Percentiles rank a stretch among this genome's conserved stretches.
Evolutionary conservation across 139 green algal genomes (phyloP).

Genomic region (Chlorella sorokiniana): DNA sequence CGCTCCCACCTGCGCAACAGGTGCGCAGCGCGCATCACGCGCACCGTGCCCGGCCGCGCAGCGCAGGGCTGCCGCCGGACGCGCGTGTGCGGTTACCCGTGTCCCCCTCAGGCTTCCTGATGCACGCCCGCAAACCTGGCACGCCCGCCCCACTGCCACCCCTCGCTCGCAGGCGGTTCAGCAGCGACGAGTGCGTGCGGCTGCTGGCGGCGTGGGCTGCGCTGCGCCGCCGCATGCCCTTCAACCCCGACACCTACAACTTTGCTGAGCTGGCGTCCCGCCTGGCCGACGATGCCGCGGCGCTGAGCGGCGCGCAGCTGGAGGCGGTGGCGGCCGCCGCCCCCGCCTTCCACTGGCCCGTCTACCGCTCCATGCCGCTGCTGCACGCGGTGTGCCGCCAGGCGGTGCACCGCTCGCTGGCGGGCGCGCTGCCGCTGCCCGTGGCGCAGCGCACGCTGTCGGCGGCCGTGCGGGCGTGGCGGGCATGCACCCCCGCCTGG

Average conservation of each 20-base stretch:
- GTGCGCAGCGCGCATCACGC: too few species aligned
- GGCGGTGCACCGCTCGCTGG: slow-evolving; percentile 2
- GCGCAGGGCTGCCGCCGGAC: too few species aligned
- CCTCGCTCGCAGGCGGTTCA: slow-evolving; percentile 2
- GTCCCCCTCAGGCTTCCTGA: too few species aligned
- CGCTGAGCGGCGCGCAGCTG: slow-evolving; percentile 14
- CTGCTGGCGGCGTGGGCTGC: slow-evolving; percentile 19
- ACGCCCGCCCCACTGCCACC: not conserved
- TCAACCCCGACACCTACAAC: slow-evolving; percentile 28
- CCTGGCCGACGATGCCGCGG: not conserved
- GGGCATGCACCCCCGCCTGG: slow-evolving; percentile 15
- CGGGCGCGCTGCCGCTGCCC: not conserved
- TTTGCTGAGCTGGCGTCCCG: not conserved
- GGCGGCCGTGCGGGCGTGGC: slow-evolving; percentile 2
- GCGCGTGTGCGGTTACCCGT: too few species aligned
- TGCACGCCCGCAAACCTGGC: too few species aligned
- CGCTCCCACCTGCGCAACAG: not conserved
- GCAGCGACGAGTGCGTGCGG: not conserved
- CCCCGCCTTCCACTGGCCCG: slow-evolving; percentile 16
- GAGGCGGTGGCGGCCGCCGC: slow-evolving; percentile 1
- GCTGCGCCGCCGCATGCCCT: slow-evolving; percentile 29
- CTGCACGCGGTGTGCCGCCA: slow-evolving; percentile 17
- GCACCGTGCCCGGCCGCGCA: too few species aligned
- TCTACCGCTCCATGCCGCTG: slow-evolving; percentile 17
- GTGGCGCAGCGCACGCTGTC: slow-evolving; percentile 18